Base-by-base conservation (phyloP, 164 flowering plant species). In the Vitis rupestris region DNA sequence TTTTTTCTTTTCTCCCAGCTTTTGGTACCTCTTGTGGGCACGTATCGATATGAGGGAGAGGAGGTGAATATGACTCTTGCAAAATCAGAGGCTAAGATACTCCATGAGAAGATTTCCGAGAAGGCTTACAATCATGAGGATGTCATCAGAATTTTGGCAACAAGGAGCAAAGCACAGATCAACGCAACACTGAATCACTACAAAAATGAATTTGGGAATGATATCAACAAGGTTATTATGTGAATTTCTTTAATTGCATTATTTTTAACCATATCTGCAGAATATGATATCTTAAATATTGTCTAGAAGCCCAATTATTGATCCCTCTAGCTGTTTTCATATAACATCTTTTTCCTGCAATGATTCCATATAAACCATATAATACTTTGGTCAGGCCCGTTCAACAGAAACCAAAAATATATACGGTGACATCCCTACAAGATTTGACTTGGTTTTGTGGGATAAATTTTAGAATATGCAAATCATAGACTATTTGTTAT, bases 101-200 rank as follows among this genome's bases (percentile, higher is more conserved):
- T 93, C n/a, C 84, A 72, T 48, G 84, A 89, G 63, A 84, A 84
- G 59, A 85, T 93, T 58, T 61, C 56, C 1, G 83, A 80, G 9
- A 88, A 87, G 76, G 82, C 73, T 17, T 83, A 78, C 72, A 78
- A 69, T 67, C 72, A 88, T 67, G 94, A 90, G 29, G 94, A 93
- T 37, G 48, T 90, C 61, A 82, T 93, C 73, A 84, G 97, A 63
- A 89, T 90, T 51, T 50, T 93, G 67, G 51, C 88, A 14, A 90
- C 94, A 10, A 87, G 96, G 76, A 88, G 98, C 90, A 93, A 88
- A 73, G 85, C 87, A 27, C 98, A 93, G 68, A 73, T 93, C 67
- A 82, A 78, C 65, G 93, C 94, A 37, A 90, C 97, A 4, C 67
- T 93, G 31, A 89, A 89, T 62, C 89, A 84, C 50, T 90, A 89